Evolutionary conservation across 768 basidiomycete genomes (phyloP).

Genomic region (Termitomyces sp.): DNA sequence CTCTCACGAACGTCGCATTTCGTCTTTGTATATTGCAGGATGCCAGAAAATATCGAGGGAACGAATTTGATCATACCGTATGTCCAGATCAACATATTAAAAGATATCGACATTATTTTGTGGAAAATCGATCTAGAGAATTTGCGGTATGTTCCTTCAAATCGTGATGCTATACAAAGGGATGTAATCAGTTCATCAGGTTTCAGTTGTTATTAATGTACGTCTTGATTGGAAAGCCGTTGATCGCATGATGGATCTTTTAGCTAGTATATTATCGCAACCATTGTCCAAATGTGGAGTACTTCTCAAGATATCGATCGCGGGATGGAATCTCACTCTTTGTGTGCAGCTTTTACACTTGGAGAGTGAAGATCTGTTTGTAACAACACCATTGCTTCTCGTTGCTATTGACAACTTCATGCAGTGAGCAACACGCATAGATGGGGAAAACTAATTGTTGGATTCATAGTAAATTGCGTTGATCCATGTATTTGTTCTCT

Average conservation of each 20-base stretch:
- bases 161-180: background rate
- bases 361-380: too few species aligned
- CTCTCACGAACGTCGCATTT: background rate
- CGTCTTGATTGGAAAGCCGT: background rate
- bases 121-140: background rate
- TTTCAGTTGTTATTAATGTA: background rate
- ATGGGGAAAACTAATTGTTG: too few species aligned
- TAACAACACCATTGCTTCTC: too few species aligned
- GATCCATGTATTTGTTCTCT: too few species aligned
- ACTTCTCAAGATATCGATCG: too few species aligned
- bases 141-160: background rate
- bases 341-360: background rate
- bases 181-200: background rate
- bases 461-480: too few species aligned
- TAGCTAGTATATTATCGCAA: background rate
- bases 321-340: too few species aligned
- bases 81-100: background rate
- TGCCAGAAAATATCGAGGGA: background rate
- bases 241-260: background rate
- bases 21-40: background rate
- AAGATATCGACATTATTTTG: background rate
- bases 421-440: too few species aligned
- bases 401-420: too few species aligned
- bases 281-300: background rate
- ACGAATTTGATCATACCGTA: background rate